These are phyloP conservation scores for Hypoxylon sp. DNA, from an alignment of 2,329 filamentous ascomycete species.

Conservation along the genomic window DNA sequence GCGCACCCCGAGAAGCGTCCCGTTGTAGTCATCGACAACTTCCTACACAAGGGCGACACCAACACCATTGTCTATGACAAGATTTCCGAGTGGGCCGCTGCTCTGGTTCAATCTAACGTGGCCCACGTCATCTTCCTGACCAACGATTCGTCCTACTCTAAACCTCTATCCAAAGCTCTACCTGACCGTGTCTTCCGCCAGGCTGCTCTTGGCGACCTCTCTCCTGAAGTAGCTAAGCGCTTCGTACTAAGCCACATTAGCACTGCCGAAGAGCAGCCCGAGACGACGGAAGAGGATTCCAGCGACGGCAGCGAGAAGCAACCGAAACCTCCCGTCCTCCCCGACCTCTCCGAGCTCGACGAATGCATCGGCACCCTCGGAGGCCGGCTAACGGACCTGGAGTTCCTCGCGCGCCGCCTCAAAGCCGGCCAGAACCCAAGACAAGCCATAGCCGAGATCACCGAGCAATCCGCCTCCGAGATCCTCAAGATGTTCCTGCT, in stretches of 20 bases:
- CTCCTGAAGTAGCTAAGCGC: constrained; percentile 86
- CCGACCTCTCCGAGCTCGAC: constrained; percentile 79
- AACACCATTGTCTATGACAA: constrained; percentile 80
- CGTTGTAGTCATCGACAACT: constrained; percentile 93
- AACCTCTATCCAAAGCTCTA: constrained; percentile 86
- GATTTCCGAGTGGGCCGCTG: constrained; percentile 90
- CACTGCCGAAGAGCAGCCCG: constrained; percentile 57
- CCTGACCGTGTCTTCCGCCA: constrained; percentile 93
- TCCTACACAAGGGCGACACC: constrained; percentile 83
- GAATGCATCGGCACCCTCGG: constrained; percentile 85
- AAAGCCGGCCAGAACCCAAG: constrained; percentile 87
- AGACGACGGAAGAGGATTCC: constrained; percentile 51
- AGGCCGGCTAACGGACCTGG: constrained; percentile 93
- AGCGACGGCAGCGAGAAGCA: constrained; percentile 51
- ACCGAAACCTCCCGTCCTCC: constrained; percentile 45
- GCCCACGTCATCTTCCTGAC: constrained; percentile 97
- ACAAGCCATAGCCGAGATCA: constrained; percentile 87
- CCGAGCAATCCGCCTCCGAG: constrained; percentile 89
- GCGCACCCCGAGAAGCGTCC: constrained; percentile 87
- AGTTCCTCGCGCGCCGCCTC: constrained; percentile 91
- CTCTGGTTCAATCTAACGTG: constrained; percentile 86
- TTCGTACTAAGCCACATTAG: constrained; percentile 90
- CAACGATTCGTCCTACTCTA: constrained; percentile 88
- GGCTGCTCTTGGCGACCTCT: constrained; percentile 87
- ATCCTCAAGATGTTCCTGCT: constrained; percentile 94